A percentile compares a stretch with the other conserved stretches of the same genome.
Conservation (phyloP, 345 rosid genomes). For the Brassica napus region Da-Ae NC_063451.1:31464001-31464500, state of each 20-base stretch:
- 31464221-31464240: slow-evolving; percentile 21
- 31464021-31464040: slow-evolving; percentile 37
- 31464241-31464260: background rate
- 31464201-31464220: slow-evolving; percentile 91
- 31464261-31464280: background rate
- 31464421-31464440: background rate
- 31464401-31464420: slow-evolving; percentile 11
- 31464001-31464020: background rate
- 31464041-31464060: slow-evolving; percentile 93
- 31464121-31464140: slow-evolving; percentile 96
- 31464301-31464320: slow-evolving; percentile 92
- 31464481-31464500: slow-evolving; percentile 69
- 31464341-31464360: slow-evolving; percentile 87
- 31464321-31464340: slow-evolving; percentile 88
- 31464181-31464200: slow-evolving; percentile 69
- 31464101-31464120: slow-evolving; percentile 93
- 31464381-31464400: slow-evolving; percentile 90
- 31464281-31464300: background rate
- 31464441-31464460: slow-evolving; percentile 14
- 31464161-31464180: slow-evolving; percentile 67
- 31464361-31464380: slow-evolving; percentile 89
- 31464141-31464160: slow-evolving; percentile 89
- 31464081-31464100: slow-evolving; percentile 91
- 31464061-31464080: slow-evolving; percentile 84
- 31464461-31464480: slow-evolving; percentile 80